A percentile compares a stretch with the other conserved stretches of the same genome.
Conservation (phyloP, 2,329 filamentous ascomycete species). For the Stachybotrys elegans region DNA sequence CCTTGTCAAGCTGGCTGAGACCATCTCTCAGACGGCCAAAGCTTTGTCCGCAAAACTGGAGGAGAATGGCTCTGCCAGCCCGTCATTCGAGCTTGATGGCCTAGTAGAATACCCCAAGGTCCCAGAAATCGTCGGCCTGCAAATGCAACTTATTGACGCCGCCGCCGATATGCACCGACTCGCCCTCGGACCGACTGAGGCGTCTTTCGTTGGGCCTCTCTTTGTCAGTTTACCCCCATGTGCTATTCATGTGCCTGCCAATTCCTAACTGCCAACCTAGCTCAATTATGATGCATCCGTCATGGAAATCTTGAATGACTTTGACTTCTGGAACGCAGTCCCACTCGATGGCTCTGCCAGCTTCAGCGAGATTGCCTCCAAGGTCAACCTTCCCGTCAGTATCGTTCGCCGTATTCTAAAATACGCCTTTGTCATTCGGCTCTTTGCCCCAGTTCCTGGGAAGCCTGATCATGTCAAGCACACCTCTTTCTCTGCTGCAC, state of each 20-base stretch:
- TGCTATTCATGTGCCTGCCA: background rate
- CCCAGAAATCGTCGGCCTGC: slow-evolving; percentile 10
- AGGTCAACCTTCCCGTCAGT: slow-evolving; percentile 28
- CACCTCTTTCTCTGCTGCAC: slow-evolving; percentile 27
- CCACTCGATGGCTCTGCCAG: slow-evolving; percentile 14
- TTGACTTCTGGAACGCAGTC: slow-evolving; percentile 16
- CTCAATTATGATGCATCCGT: background rate
- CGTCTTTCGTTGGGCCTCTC: slow-evolving; percentile 5
- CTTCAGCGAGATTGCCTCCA: slow-evolving; percentile 18
- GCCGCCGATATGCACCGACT: slow-evolving; percentile 8
- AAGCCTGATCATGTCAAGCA: slow-evolving; percentile 20
- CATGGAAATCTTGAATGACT: slow-evolving; percentile 15
- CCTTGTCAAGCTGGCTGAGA: slow-evolving; percentile 5
- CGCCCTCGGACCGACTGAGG: slow-evolving; percentile 9
- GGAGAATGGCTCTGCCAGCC: slow-evolving; percentile 4
- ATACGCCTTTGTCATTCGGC: slow-evolving; percentile 29
- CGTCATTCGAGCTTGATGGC: slow-evolving; percentile 8
- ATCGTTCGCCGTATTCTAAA: slow-evolving; percentile 30
- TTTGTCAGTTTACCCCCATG: background rate
- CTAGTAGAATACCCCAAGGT: slow-evolving; percentile 7
- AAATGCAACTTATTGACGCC: slow-evolving; percentile 9
- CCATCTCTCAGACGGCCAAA: slow-evolving; percentile 6
- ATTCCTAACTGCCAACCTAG: background rate
- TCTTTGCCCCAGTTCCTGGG: slow-evolving; percentile 20
- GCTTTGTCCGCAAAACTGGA: slow-evolving; percentile 5